Evolutionary conservation across 2,329 filamentous ascomycete species (phyloP).

Genomic region (Ophiocordyceps australis): DNA sequence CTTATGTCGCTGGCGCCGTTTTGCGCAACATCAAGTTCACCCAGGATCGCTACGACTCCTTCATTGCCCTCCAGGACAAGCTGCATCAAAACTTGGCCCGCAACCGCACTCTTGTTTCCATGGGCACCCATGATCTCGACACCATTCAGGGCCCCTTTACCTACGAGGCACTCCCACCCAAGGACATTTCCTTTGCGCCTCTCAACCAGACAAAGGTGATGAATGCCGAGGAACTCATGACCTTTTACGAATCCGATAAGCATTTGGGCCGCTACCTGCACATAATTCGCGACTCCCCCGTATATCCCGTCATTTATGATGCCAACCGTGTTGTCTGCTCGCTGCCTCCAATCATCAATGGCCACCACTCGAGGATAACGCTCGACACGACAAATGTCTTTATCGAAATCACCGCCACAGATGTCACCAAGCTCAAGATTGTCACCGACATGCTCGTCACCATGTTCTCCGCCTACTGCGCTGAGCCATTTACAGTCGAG

Average conservation of each 20-base stretch:
- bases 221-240: conserved; percentile 77
- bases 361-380: conserved; percentile 91
- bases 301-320: conserved; percentile 94
- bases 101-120: conserved; percentile 84
- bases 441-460: conserved; percentile 89
- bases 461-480: conserved; percentile 91
- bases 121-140: conserved; percentile 92
- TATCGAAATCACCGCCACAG: conserved; percentile 92
- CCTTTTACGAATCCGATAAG: conserved; percentile 88
- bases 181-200: conserved; percentile 78
- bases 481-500: conserved; percentile 81
- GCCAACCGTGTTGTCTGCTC: conserved; percentile 76
- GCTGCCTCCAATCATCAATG: conserved; percentile 93
- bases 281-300: conserved; percentile 84
- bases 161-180: conserved; percentile 83
- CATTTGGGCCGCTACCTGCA: conserved; percentile 79
- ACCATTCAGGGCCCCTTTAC: conserved; percentile 89
- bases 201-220: conserved; percentile 85
- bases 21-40: conserved; percentile 85
- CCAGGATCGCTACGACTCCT: conserved; percentile 81
- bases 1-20: conserved; percentile 77
- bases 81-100: conserved; percentile 90
- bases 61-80: conserved; percentile 96
- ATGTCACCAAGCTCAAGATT: conserved; percentile 90
- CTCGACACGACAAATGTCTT: conserved; percentile 84